Base-by-base conservation (phyloP, 345 rosid genomes). In the Syzygium jambos region DNA sequence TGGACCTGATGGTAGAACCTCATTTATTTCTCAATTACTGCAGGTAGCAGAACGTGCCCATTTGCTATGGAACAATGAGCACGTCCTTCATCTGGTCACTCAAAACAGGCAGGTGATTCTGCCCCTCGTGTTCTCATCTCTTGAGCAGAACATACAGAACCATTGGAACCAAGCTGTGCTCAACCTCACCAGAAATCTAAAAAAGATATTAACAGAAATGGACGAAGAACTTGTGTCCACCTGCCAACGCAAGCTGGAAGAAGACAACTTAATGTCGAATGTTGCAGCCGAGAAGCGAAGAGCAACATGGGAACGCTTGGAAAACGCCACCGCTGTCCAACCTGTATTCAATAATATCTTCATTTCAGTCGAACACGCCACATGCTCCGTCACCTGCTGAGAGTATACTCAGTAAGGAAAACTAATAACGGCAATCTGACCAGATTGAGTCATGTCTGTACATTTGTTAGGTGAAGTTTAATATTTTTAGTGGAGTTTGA, bases 31-130 rank as follows among this genome's bases (percentile, higher is more conserved):
- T 53, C 27, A 9, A 34, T 46, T 34, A 22, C 85, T 92, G 87
- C 93, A 95, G 98, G 96, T 95, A 78, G 95, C 98, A 3, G 97
- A 95, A 91, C 93, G 98, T 57, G 97, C 97, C 34, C 98, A 94
- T 90, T 89, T 95, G 91, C 88, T 95, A 30, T 94, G 94, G 97
- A 93, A 94, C 91, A 95, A 95, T 6, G 97, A 94, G 89, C 95
- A 92, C 77, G 52, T 95, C 90, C 91, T 94, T 29, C 90, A 91
- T 65, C 96, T 93, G 16, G 87, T 94, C 12, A 87, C 90, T 23
- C 91, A 93, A 13, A 93, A 95, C 85, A 89, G 94, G 61, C 94
- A 93, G 49, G 95, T 90, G 87, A 92, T 95, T 78, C 88, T 93
- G 86, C 98, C 98, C 46, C 90, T 94, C 2, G 88, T 94, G 80